phyloP scores from a whole-genome alignment of 306 rosid species.

The Cotoneaster glaucophyllus region DNA sequence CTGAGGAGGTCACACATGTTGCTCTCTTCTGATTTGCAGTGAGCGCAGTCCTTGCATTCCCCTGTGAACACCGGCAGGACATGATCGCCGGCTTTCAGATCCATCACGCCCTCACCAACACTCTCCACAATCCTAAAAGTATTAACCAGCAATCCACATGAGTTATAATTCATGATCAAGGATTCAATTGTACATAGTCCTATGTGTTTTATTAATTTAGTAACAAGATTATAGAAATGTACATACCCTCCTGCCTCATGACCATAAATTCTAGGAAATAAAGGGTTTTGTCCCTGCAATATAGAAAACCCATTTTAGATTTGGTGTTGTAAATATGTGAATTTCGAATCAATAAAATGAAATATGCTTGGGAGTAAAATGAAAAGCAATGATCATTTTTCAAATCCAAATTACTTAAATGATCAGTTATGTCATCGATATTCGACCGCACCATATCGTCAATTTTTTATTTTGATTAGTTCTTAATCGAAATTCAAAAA shows the following conservation, averaged over 20 bases:
- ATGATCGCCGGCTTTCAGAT: constrained; percentile 75
- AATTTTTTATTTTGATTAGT: neutral
- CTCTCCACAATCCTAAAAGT: constrained; percentile 57
- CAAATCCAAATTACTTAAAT: neutral
- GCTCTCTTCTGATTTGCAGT: constrained; percentile 83
- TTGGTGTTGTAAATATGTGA: neutral
- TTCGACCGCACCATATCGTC: no score
- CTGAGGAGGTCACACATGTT: constrained; percentile 90
- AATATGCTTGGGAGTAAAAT: no score
- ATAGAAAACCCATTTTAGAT: neutral
- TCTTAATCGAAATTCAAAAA: neutral
- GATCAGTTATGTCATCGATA: no score
- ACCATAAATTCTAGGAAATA: constrained; percentile 91
- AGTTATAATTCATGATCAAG: no score
- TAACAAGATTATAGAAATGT: neutral
- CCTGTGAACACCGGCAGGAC: constrained; percentile 95
- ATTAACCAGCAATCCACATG: no score
- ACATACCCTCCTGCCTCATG: constrained; percentile 94
- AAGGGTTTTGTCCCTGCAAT: constrained; percentile 68
- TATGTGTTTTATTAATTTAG: neutral
- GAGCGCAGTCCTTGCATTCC: constrained; percentile 79
- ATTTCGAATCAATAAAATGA: neutral
- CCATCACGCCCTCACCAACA: constrained; percentile 81
- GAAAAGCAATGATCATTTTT: no score
- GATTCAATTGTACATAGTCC: no score